Percentiles rank a stretch among this genome's conserved stretches.
These are phyloP conservation scores for Yamadazyma takamatsuzukensis DNA, from an alignment of 805 yeast species.

Conservation along the genomic window DNA sequence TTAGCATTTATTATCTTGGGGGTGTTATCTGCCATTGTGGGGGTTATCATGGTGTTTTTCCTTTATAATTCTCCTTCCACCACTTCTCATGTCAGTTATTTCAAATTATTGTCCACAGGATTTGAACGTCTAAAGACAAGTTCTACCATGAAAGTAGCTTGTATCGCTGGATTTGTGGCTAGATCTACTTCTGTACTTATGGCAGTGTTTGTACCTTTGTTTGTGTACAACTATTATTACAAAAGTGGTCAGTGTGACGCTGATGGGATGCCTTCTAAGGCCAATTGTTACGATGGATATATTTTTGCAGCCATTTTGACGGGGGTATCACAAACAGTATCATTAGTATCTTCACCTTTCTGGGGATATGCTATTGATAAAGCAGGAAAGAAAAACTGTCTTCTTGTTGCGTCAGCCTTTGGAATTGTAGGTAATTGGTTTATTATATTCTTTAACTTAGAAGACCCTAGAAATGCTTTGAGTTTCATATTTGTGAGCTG, in stretches of 20 bases:
- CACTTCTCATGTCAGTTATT: conserved; percentile 22
- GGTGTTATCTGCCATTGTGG: conserved; percentile 32
- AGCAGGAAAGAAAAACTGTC: conserved; percentile 24
- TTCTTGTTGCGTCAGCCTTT: conserved; percentile 34
- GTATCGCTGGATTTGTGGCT: conserved; percentile 59
- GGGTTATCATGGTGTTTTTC: conserved; percentile 36
- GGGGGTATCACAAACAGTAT: conserved; percentile 59
- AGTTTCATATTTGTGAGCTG: conserved; percentile 39
- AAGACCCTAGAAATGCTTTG: conserved; percentile 32
- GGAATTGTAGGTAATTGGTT: conserved; percentile 43
- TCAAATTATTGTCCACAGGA: conserved; percentile 37
- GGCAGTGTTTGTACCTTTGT: conserved; percentile 60
- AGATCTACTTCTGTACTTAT: conserved; percentile 59
- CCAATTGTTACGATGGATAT: conserved; percentile 58
- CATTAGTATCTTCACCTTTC: conserved; percentile 59
- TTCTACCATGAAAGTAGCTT: conserved; percentile 51
- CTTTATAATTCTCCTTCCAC: conserved; percentile 40
- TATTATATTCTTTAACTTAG: conserved; percentile 20
- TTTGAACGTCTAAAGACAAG: conserved; percentile 43
- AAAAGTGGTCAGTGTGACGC: conserved; percentile 47
- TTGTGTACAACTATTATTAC: conserved; percentile 54
- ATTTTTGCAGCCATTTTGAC: conserved; percentile 63
- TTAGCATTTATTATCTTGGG: conserved; percentile 51
- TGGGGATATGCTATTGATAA: conserved; percentile 58
- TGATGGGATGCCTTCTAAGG: conserved; percentile 17